Conservation (phyloP, 2,329 filamentous ascomycete species). For the Aspergillus sclerotialis region DNA sequence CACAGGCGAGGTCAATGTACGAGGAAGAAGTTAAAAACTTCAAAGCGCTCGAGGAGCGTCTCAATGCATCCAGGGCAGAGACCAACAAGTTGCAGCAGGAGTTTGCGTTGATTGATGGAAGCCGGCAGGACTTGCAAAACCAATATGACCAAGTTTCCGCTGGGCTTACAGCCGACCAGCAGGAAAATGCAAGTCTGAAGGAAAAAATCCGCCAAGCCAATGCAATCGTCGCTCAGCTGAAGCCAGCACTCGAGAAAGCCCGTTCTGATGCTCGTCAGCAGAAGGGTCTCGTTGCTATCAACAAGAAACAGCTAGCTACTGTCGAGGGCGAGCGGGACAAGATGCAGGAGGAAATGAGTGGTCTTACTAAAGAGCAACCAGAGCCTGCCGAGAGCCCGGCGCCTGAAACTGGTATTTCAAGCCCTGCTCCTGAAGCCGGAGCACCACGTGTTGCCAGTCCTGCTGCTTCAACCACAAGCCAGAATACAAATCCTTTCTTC, state of each 20-base stretch:
- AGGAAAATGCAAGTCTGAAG: conserved; percentile 78
- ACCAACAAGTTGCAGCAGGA: conserved; percentile 80
- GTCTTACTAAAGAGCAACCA: conserved; percentile 57
- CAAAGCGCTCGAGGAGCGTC: conserved; percentile 74
- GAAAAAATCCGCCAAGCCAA: conserved; percentile 82
- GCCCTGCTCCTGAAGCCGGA: neutral
- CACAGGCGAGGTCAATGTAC: conserved; percentile 79
- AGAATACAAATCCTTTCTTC: conserved; percentile 91
- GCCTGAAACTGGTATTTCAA: conserved; percentile 24
- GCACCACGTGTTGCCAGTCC: conserved; percentile 47
- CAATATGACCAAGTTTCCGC: conserved; percentile 72
- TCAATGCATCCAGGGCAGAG: conserved; percentile 68
- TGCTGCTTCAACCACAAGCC: conserved; percentile 53
- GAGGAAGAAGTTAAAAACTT: conserved; percentile 90
- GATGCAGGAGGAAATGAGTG: conserved; percentile 68
- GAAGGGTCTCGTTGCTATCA: conserved; percentile 93
- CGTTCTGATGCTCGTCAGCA: conserved; percentile 89
- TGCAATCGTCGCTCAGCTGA: conserved; percentile 72
- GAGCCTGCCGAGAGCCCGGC: conserved; percentile 44
- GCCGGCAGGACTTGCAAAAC: conserved; percentile 69
- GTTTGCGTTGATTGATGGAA: conserved; percentile 73
- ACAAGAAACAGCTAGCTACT: conserved; percentile 92
- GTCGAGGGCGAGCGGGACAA: conserved; percentile 85
- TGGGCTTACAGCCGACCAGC: conserved; percentile 76
- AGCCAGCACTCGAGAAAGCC: conserved; percentile 87